Evolutionary conservation across 768 basidiomycete genomes (phyloP), one percentile per base, ranked within the genome.

Genomic region (Terana coerulea): DNA sequence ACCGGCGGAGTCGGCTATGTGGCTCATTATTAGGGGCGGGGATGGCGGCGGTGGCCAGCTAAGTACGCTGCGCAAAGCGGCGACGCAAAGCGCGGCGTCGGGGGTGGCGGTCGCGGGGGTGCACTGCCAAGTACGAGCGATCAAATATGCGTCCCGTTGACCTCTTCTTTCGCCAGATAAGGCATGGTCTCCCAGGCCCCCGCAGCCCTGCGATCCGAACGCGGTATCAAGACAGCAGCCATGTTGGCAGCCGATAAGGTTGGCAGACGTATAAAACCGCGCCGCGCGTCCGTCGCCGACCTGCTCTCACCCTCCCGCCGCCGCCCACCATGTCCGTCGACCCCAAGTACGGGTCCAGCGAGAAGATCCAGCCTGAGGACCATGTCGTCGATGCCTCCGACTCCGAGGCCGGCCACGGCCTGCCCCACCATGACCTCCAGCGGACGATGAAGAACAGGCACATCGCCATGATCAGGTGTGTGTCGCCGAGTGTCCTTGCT

Each of bases 381-480:
- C 49, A 37, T 25, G 36, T 25, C 26, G 9, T 29, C 49, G 39
- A 55, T 40, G 29, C 22, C 39, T 5, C 39, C 43, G 54, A 55
- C 49, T 31, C 54, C 14, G 54, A 55, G 54, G 49, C 49, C 39
- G 47, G 33, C 49, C 25, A 51, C 40, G 51, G 37, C 19, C 14
- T 10, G 26, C 37, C 28, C 17, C 19, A 4, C 28, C 30, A 31
- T 43, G 11, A 21, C 40, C 49, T 55, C 31, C 49, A 51, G n/a
- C 31, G 54, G 22, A 45, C 47, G 37, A 52, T 57, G 56, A 69
- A 69, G 59, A 88, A 87, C 60, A 74, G 88, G 14, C 89, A 91
- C 63, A 76, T 91, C 53, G 84, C 88, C 44, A 88, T 90, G 87
- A 89, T 90, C 58, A 88, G 86, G 84, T 74, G 46, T 42, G 68